These are phyloP conservation scores for Berberis thunbergii DNA, from an alignment of 164 flowering plant genomes.

Conservation along the genomic window DNA sequence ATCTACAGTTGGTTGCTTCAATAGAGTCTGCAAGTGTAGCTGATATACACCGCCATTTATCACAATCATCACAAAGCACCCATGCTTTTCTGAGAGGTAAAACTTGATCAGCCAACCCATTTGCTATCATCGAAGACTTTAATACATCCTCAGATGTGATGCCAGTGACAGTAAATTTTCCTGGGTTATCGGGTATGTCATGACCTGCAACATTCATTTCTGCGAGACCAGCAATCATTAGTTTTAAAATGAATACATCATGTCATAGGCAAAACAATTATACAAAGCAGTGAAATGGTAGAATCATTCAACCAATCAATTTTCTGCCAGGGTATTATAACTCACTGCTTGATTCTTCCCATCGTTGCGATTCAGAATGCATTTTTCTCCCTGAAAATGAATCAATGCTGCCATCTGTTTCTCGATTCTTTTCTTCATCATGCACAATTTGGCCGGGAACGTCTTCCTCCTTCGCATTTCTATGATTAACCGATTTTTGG, in stretches of 20 bases:
- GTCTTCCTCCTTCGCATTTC: constrained; percentile 20
- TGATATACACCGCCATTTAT: constrained; percentile 89
- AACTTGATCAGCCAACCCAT: constrained; percentile 18
- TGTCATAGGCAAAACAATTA: not conserved
- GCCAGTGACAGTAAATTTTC: constrained; percentile 10
- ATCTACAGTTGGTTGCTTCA: constrained; percentile 57
- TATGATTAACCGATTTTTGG: constrained; percentile 18
- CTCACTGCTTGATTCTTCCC: constrained; percentile 9
- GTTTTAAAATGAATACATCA: not conserved
- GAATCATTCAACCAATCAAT: not conserved
- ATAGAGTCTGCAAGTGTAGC: constrained; percentile 66
- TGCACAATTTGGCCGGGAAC: constrained; percentile 5
- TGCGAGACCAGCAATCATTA: constrained; percentile 10
- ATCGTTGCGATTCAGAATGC: constrained; percentile 2
- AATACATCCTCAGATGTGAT: constrained; percentile 13
- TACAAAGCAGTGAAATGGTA: constrained; percentile 1
- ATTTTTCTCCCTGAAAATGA: not conserved
- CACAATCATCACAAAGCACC: constrained; percentile 91
- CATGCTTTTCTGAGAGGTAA: constrained; percentile 50
- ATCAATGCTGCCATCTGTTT: constrained; percentile 18
- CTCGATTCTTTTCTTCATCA: constrained; percentile 16
- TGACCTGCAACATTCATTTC: constrained; percentile 14
- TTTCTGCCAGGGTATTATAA: not conserved
- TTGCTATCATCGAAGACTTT: constrained; percentile 15
- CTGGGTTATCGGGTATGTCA: constrained; percentile 16